Percentiles rank a stretch among this genome's conserved stretches.
Conservation (phyloP, 73 alveolate species). For the Paramecium sexaurelia region DNA sequence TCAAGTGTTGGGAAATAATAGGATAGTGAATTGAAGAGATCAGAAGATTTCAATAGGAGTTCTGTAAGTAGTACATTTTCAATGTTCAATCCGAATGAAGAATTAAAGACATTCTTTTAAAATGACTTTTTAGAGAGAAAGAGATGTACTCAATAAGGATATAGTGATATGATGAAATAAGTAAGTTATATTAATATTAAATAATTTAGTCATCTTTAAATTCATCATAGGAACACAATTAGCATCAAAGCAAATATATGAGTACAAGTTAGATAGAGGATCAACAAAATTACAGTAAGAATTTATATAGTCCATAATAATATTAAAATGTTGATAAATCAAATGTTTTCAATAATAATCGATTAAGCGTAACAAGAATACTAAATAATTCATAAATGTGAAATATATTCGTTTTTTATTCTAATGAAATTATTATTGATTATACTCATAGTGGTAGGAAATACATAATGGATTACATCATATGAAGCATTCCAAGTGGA, state of each 20-base stretch:
- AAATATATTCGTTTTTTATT: constrained; percentile 1
- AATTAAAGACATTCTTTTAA: constrained; percentile 42
- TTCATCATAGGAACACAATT: background rate
- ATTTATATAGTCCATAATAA: constrained; percentile 10
- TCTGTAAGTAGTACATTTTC: constrained; percentile 29
- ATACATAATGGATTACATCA: constrained; percentile 13
- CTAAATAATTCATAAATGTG: constrained; percentile 47
- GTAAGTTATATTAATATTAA: background rate
- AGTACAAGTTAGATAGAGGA: background rate
- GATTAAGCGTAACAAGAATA: constrained; percentile 55
- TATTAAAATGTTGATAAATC: constrained; percentile 15
- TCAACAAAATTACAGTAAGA: background rate
- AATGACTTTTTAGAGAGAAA: constrained; percentile 52
- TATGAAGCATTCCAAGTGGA: constrained; percentile 7
- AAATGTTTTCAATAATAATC: constrained; percentile 31
- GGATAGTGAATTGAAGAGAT: constrained; percentile 31
- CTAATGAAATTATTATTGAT: background rate
- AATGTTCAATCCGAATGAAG: constrained; percentile 57
- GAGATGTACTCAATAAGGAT: background rate
- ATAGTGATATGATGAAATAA: constrained; percentile 10
- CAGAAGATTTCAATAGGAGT: constrained; percentile 50
- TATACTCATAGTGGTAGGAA: background rate
- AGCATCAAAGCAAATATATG: constrained; percentile 24
- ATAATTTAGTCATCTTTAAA: background rate
- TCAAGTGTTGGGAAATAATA: constrained; percentile 20